Percentiles rank a stretch among this genome's conserved stretches.
These are phyloP conservation scores for Simmondsia chinensis DNA, from an alignment of 148 eudicot species.

Conservation along the genomic window DNA sequence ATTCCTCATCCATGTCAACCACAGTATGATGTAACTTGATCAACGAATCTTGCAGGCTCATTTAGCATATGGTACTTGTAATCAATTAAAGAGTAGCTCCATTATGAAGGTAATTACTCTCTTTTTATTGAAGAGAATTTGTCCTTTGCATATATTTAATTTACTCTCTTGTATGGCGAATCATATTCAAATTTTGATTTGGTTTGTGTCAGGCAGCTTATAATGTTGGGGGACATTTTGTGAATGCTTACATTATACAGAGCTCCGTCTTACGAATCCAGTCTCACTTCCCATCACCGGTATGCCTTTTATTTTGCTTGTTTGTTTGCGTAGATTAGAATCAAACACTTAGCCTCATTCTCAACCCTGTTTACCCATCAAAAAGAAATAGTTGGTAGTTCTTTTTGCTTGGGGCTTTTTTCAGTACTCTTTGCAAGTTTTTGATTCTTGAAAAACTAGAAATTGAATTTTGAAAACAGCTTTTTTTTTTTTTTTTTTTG, in stretches of 20 bases:
- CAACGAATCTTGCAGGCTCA: conserved; percentile 50
- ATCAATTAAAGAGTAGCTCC: conserved; percentile 20
- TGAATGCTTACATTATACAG: conserved; percentile 43
- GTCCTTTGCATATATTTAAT: not conserved
- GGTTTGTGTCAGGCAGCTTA: conserved; percentile 58
- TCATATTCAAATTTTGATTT: conserved; percentile 8
- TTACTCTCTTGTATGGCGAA: not conserved
- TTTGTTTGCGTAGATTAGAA: not conserved
- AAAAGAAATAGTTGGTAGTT: not conserved
- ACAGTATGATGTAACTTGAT: too few relatives aligned
- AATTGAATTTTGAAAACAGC: too few relatives aligned
- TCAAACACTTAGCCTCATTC: too few relatives aligned
- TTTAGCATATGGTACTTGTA: conserved; percentile 46
- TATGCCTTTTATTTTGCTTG: conserved; percentile 10
- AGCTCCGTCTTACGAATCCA: conserved; percentile 44
- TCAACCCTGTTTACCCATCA: too few relatives aligned
- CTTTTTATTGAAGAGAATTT: too few relatives aligned
- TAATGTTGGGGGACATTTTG: conserved; percentile 40
- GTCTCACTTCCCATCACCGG: conserved; percentile 42
- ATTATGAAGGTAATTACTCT: conserved; percentile 30
- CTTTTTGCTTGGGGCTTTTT: not conserved
- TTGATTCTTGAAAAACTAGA: not conserved
- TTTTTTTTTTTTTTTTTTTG: too few relatives aligned
- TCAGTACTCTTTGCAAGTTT: not conserved
- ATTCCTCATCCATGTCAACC: too few relatives aligned